Percentiles rank a stretch among this genome's conserved stretches.
These are phyloP conservation scores for Solanum dulcamara DNA, from an alignment of 257 asterid genomes.

Conservation along the genomic window DNA sequence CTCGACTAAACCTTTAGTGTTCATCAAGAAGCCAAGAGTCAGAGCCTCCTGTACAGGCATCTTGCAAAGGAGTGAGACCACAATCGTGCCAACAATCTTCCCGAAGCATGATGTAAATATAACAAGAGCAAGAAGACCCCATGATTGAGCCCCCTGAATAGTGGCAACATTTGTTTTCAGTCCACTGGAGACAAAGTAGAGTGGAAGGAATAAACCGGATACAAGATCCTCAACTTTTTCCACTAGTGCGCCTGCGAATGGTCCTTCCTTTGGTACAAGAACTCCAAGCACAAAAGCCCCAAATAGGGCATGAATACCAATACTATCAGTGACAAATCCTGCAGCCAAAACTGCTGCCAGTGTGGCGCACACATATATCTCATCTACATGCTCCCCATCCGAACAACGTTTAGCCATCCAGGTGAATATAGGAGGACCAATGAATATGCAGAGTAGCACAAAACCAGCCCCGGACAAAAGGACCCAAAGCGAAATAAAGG, in stretches of 20 bases:
- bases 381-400: conserved; percentile 55
- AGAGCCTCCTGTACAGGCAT: conserved; percentile 41
- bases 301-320: conserved; percentile 62
- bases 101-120: conserved; percentile 50
- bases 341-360: conserved; percentile 56
- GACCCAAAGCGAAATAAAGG: conserved; percentile 47
- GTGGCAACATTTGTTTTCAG: conserved; percentile 52
- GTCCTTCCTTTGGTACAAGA: conserved; percentile 64
- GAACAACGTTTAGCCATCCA: conserved; percentile 50
- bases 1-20: conserved; percentile 65
- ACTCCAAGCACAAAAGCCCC: conserved; percentile 64
- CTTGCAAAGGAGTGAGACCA: conserved; percentile 28
- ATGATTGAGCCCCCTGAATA: conserved; percentile 50
- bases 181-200: conserved; percentile 61
- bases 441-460: conserved; percentile 18
- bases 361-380: conserved; percentile 50
- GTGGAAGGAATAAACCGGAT: conserved; percentile 52
- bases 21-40: conserved; percentile 53
- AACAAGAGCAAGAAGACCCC: conserved; percentile 58
- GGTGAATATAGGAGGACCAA: conserved; percentile 32
- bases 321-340: conserved; percentile 47
- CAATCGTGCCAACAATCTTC: conserved; percentile 42
- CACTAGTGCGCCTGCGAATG: conserved; percentile 48
- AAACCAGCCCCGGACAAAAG: conserved; percentile 41
- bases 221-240: conserved; percentile 57